A percentile compares a stretch with the other conserved stretches of the same genome.
Evolutionary conservation across 176 grass and related monocot species (phyloP).

Genomic region (Rhynchospora tenuis): DNA sequence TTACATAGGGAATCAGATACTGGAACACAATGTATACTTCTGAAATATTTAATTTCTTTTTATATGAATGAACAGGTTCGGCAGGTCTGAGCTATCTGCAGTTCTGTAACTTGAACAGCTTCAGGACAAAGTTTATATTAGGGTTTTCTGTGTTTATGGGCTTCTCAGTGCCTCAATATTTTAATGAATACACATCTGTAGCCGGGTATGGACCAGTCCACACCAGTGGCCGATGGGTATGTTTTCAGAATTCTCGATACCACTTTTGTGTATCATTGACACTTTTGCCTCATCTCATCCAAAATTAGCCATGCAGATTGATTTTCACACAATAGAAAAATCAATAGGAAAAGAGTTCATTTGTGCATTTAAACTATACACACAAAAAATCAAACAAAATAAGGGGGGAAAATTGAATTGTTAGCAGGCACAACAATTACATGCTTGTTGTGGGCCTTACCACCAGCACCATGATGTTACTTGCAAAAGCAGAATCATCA

Average conservation of each 20-base stretch:
- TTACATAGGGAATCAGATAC: background rate
- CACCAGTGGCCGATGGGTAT: conserved; percentile 81
- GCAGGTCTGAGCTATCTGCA: conserved; percentile 71
- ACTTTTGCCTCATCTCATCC: background rate
- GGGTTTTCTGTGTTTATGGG: conserved; percentile 94
- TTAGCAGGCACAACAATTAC: background rate
- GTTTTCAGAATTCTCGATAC: conserved; percentile 20
- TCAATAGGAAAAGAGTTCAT: background rate
- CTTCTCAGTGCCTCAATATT: conserved; percentile 87
- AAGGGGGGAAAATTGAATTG: background rate
- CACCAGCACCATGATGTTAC: background rate
- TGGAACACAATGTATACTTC: background rate
- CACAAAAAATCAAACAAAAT: background rate
- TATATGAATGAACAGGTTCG: conserved; percentile 51
- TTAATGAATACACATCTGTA: conserved; percentile 83
- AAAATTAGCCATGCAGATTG: background rate
- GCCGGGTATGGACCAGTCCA: conserved; percentile 77
- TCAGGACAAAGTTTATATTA: conserved; percentile 78
- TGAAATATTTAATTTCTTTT: background rate
- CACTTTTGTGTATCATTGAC: background rate
- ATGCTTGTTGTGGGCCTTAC: background rate
- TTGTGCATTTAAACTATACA: background rate
- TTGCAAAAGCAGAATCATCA: background rate
- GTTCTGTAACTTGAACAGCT: conserved; percentile 88
- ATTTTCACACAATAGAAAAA: background rate